These are phyloP conservation scores for Thraustochytrium sp. DNA, from an alignment of 352 stramenopile species.

Conservation along the genomic window DNA sequence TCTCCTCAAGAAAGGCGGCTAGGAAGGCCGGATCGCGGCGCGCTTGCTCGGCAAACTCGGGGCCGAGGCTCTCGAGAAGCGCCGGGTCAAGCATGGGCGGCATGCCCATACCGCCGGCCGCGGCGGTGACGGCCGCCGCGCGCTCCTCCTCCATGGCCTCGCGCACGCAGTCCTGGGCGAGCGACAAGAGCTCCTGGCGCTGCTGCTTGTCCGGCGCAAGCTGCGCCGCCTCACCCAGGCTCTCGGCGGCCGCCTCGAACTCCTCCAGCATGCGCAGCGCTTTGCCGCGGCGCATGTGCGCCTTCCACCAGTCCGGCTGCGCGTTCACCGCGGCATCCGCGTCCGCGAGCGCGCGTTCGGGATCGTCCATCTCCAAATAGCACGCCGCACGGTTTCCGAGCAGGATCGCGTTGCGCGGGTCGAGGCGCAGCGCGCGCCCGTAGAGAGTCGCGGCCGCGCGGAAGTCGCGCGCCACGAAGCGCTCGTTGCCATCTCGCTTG, in stretches of 20 bases:
- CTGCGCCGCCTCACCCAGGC: background rate
- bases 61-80: background rate
- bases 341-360: background rate
- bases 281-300: conserved; percentile 13
- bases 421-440: background rate
- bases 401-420: background rate
- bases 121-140: background rate
- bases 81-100: too few relatives aligned
- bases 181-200: background rate
- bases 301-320: conserved; percentile 28
- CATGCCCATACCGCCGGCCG: too few relatives aligned
- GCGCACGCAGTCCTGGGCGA: background rate
- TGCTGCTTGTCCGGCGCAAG: background rate
- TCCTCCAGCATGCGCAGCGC: background rate
- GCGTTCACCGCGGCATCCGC: background rate
- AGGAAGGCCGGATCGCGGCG: background rate
- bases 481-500: conserved; percentile 27
- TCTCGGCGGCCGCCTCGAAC: background rate
- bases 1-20: background rate
- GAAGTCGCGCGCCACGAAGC: conserved; percentile 22
- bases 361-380: background rate
- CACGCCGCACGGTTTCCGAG: conserved; percentile 19
- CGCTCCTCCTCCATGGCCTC: background rate
- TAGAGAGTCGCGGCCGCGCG: background rate
- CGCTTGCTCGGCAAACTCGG: background rate